These are phyloP conservation scores for Candida mattraensis DNA, from an alignment of 805 yeast genomes.

Conservation along the genomic window DNA sequence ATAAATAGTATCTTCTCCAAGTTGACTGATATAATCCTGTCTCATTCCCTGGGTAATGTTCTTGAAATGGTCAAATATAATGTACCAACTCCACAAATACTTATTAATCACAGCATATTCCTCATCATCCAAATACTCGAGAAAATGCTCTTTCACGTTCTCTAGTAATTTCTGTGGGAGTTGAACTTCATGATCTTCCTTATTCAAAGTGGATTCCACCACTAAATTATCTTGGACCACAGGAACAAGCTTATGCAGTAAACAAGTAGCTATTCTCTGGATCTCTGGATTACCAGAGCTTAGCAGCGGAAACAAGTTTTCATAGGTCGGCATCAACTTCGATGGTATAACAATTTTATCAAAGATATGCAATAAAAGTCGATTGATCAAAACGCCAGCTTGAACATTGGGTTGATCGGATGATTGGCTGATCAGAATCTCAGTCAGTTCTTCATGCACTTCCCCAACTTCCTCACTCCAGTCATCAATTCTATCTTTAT, in stretches of 20 bases:
- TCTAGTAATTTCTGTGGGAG: slow-evolving; percentile 45
- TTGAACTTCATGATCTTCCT: slow-evolving; percentile 38
- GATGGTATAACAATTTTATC: slow-evolving; percentile 29
- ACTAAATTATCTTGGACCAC: slow-evolving; percentile 57
- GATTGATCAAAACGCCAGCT: slow-evolving; percentile 37
- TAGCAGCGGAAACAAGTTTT: slow-evolving; percentile 37
- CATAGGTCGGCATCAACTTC: slow-evolving; percentile 34
- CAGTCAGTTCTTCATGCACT: slow-evolving; percentile 44
- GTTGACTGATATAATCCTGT: slow-evolving; percentile 55
- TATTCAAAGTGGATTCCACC: slow-evolving; percentile 58
- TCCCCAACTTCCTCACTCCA: slow-evolving; percentile 39
- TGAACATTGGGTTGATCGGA: slow-evolving; percentile 25
- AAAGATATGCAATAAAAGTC: slow-evolving; percentile 28
- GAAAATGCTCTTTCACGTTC: slow-evolving; percentile 27
- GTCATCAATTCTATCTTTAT: slow-evolving; percentile 30
- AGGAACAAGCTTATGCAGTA: slow-evolving; percentile 43
- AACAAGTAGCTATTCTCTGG: slow-evolving; percentile 43
- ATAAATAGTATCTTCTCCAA: slow-evolving; percentile 51
- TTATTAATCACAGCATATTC: slow-evolving; percentile 36
- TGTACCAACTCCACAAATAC: slow-evolving; percentile 68
- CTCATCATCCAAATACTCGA: slow-evolving; percentile 41
- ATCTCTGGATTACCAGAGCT: slow-evolving; percentile 31
- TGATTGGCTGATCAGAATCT: slow-evolving; percentile 32
- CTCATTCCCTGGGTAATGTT: slow-evolving; percentile 66
- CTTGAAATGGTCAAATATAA: slow-evolving; percentile 60